Conservation (phyloP, 163 green algal genomes). For the Prototheca wickerhamii region DNA sequence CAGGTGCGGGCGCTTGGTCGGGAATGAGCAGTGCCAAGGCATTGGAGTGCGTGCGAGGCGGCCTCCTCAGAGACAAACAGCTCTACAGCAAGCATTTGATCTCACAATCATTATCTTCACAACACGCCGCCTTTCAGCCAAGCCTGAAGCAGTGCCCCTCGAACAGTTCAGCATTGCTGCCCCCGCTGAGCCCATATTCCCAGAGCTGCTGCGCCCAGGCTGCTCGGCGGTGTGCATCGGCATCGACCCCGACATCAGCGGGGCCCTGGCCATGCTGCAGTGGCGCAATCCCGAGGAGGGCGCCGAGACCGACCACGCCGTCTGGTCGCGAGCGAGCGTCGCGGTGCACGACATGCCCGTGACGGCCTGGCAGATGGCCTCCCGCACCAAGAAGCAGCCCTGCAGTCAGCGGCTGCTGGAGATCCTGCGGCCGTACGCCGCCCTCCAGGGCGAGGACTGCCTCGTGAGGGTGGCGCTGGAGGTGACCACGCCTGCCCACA, state of each 20-base stretch:
- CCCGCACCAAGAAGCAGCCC: constrained; percentile 19
- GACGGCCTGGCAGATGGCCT: constrained; percentile 13
- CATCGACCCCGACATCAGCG: constrained; percentile 40
- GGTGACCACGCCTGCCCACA: constrained; percentile 16
- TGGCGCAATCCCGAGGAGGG: constrained; percentile 15
- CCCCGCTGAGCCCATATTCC: constrained; percentile 2
- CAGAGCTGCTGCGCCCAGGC: constrained; percentile 18
- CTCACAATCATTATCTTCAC: no score
- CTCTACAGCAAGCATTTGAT: no score
- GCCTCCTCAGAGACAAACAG: no score
- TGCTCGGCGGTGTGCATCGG: constrained; percentile 26
- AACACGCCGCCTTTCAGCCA: background rate
- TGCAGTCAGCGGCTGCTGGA: constrained; percentile 4
- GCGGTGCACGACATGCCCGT: constrained; percentile 31
- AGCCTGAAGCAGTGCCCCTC: background rate
- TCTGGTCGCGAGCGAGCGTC: background rate
- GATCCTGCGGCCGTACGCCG: constrained; percentile 28
- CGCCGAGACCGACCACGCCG: background rate
- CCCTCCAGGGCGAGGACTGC: background rate
- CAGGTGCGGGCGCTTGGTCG: no score
- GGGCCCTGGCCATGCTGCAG: constrained; percentile 33
- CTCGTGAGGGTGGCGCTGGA: constrained; percentile 16
- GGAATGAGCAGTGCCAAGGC: no score
- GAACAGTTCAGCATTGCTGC: background rate
- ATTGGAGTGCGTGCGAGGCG: no score